These are phyloP conservation scores for Alternaria arbusti DNA, from an alignment of 2,329 filamentous ascomycete species.

Conservation along the genomic window DNA sequence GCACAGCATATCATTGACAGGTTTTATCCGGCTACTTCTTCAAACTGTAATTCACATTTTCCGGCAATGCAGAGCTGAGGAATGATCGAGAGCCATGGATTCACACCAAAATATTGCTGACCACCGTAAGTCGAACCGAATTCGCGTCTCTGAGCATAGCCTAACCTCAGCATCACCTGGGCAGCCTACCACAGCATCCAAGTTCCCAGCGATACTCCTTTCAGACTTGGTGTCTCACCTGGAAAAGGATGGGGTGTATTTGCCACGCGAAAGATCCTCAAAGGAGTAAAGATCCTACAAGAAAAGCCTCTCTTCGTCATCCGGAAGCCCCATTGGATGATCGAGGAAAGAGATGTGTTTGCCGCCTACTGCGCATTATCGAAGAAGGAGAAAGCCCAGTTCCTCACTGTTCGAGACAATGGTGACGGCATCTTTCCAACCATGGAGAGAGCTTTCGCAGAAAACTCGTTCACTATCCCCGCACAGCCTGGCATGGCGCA, in stretches of 20 bases:
- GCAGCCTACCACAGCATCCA: constrained; percentile 9
- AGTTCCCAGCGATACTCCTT: constrained; percentile 3
- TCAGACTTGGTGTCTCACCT: constrained; percentile 5
- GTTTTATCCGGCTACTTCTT: not conserved
- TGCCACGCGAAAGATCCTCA: constrained; percentile 6
- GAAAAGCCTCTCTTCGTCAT: constrained; percentile 14
- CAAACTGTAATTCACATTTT: not conserved
- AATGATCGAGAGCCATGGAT: not conserved
- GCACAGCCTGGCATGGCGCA: not conserved
- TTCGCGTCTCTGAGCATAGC: not conserved
- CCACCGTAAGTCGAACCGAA: not conserved
- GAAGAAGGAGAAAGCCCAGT: not conserved
- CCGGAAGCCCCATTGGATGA: constrained; percentile 4
- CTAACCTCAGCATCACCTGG: not conserved
- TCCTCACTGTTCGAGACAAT: not conserved
- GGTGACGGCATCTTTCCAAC: not conserved
- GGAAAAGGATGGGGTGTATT: constrained; percentile 15
- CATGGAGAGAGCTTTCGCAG: not conserved
- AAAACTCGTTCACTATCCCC: not conserved
- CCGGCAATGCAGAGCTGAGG: not conserved
- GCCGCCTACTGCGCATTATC: constrained; percentile 3
- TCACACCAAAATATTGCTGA: not conserved
- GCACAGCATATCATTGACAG: not conserved
- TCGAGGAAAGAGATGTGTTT: constrained; percentile 3
- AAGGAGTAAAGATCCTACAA: constrained; percentile 3